Conservation (phyloP, 140 eudicot species). For the Stevia rebaudiana region DNA sequence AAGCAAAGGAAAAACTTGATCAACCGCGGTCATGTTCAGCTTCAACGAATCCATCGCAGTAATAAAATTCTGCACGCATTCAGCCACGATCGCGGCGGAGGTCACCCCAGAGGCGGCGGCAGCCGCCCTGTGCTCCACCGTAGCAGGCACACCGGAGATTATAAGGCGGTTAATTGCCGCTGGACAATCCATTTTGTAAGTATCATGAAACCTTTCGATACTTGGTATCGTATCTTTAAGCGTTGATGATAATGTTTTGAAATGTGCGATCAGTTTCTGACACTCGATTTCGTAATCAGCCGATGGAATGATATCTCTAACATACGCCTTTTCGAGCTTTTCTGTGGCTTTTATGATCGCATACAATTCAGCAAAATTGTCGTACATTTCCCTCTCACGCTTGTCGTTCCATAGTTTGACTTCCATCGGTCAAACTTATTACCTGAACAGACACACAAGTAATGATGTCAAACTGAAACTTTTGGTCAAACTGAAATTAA, state of each 20-base stretch:
- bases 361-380: constrained; percentile 72
- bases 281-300: constrained; percentile 71
- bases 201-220: constrained; percentile 73
- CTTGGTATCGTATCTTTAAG: constrained; percentile 69
- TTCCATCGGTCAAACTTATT: constrained; percentile 41
- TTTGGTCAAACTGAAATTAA: too few relatives aligned
- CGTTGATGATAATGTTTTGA: constrained; percentile 65
- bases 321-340: constrained; percentile 83
- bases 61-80: constrained; percentile 82
- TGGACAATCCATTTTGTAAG: constrained; percentile 79
- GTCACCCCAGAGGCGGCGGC: constrained; percentile 43
- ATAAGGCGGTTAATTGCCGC: constrained; percentile 74
- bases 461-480: too few relatives aligned
- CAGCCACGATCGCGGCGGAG: constrained; percentile 78
- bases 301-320: constrained; percentile 68
- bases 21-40: constrained; percentile 87
- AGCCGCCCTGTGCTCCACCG: constrained; percentile 83
- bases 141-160: constrained; percentile 85
- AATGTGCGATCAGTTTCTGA: constrained; percentile 76
- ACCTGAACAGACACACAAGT: neutral
- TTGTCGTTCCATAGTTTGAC: constrained; percentile 89
- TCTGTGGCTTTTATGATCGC: constrained; percentile 88
- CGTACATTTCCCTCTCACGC: constrained; percentile 93
- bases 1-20: constrained; percentile 75
- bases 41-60: constrained; percentile 89